Base-by-base conservation (phyloP, 2,329 filamentous ascomycete genomes). In the Epichloe coenophiala region DNA sequence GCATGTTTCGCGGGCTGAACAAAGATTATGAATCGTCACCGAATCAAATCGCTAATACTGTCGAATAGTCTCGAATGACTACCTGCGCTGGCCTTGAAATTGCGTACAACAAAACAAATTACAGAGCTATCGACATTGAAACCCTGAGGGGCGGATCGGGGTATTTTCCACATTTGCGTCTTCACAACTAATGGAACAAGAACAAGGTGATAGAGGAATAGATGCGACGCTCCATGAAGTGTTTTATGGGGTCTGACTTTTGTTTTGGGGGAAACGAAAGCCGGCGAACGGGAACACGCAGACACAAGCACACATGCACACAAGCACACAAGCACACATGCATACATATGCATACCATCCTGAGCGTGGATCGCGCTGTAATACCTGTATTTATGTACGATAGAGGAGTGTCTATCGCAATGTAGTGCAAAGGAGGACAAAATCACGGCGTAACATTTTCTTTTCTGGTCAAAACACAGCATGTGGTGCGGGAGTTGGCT, bases 301-400 rank as follows among this genome's bases (percentile, higher is more conserved):
- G 11, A 33, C 41, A 8, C 13, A 44, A 9, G 21, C 39, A 6
- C 2, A 27, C 15, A 44, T 37, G 11, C 45, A 51, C 45, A 42
- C 12, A 19, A 17, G 27, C 31, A 48, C 41, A 8, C 12, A 43
- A 4, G 23, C 33, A 46, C 2, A 27, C 21, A 44, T 37, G 11
- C 45, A 51, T 46, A 43, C 13, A 19, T 37, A 8, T 41, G 21
- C 41, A 19, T 4, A 38, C 27, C 36, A 17, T 17, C 13, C 3
- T n/a, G 38, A 42, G 35, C 38, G 53, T 47, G 43, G 55, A 53
- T 52, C 36, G 57, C 58, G 57, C 59, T 60, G 58, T 65, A 66
- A 65, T 62, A 60, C 58, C 61, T 65, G 64, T 67, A 63, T 58
- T 58, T 60, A 58, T 67, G 65, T 67, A 67, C 61, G 59, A 67